Conservation (phyloP, 148 eudicot genomes). For the Fagopyrum tataricum region DNA sequence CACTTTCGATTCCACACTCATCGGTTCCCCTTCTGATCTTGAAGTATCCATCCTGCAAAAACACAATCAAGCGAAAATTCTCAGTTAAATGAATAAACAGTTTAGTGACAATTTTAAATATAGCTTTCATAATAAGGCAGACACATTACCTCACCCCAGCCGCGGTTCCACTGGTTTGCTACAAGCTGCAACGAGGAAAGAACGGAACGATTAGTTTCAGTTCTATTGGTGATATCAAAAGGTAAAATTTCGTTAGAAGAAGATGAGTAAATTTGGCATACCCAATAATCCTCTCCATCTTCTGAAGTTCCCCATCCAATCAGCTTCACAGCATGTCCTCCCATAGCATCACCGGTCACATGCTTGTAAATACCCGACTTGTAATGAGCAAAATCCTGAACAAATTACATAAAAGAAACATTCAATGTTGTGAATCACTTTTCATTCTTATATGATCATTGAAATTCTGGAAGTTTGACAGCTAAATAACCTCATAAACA, state of each 20-base stretch:
- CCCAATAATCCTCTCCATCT: slow-evolving; percentile 94
- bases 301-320: slow-evolving; percentile 93
- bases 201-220: slow-evolving; percentile 5
- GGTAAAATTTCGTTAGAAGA: no score
- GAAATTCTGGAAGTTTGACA: neutral
- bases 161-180: slow-evolving; percentile 89
- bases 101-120: no score
- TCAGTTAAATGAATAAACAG: neutral
- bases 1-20: slow-evolving; percentile 82
- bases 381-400: slow-evolving; percentile 91
- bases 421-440: neutral
- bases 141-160: slow-evolving; percentile 94
- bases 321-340: slow-evolving; percentile 96
- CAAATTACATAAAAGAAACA: neutral
- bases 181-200: slow-evolving; percentile 48
- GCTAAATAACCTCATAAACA: slow-evolving; percentile 54
- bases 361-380: slow-evolving; percentile 91
- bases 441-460: neutral
- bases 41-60: slow-evolving; percentile 87
- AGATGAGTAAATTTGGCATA: slow-evolving; percentile 17
- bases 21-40: slow-evolving; percentile 83
- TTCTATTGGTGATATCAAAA: neutral
- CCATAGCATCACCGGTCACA: slow-evolving; percentile 56
- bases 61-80: neutral
- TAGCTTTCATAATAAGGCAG: neutral